Evolutionary conservation across 2,329 filamentous ascomycete genomes (phyloP), one percentile per base, ranked within the genome.

Genomic region (Apiospora rasikravindrae): DNA sequence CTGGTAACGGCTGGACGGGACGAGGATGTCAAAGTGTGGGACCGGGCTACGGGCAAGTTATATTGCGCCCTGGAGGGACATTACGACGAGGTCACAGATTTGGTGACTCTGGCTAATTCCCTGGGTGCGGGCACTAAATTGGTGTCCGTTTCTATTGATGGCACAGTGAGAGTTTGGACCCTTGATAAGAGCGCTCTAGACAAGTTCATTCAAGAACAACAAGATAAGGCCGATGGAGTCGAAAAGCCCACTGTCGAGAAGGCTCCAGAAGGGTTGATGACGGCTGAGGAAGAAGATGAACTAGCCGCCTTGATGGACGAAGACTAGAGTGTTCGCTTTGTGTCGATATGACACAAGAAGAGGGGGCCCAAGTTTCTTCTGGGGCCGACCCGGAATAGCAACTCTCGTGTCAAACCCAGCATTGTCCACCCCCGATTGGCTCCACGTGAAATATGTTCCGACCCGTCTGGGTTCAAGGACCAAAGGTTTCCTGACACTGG

Each of bases 21-120:
- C 78, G 96, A 99, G 82, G 91, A 98, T 77, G 87, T 99, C 72
- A 93, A 97, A 77, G 88, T 98, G 11, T 99, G 96, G 96, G 93
- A 98, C 80, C 84, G 88, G 67, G 80, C 90, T 73, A 92, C 90
- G 11, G 94, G 94, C 5, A 90, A 92, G 80, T 84, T 97, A 44
- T 88, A 92, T 78, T 93, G 93, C 80, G 88, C 88, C 10, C 91
- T 96, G 73, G 88, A 90, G 49, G 96, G 96, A 0, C 96, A 99
- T 83, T 98, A 90, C 79, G 95, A 99, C 79, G 96, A 98, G 82
- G 92, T 99, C 19, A 98, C 94, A 0, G 94, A 92, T 47, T 83
- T 98, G 61, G 86, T 92, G 1, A 80, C 97, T 69, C 80, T 95
- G 40, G 81, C 82, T 37, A 83, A 83, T 71, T 73, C 77, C 0